Evolutionary conservation across 2,329 filamentous ascomycete genomes (phyloP), one percentile per base, ranked within the genome.

Genomic region (Juglanconis juglandina): DNA sequence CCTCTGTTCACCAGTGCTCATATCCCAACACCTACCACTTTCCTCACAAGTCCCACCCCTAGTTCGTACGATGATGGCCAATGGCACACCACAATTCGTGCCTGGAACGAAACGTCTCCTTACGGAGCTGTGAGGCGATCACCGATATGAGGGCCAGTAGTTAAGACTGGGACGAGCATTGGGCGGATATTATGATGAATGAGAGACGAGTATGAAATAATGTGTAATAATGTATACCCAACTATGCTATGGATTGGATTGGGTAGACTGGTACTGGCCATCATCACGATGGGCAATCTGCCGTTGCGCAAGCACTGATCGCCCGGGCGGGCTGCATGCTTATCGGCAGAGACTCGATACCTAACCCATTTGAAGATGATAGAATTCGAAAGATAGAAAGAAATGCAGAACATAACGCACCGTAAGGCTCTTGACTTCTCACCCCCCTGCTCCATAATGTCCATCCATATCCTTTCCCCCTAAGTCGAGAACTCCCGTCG

Each of bases 11-110:
- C 48, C 14, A 48, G 37, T 14, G 5, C 58, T 7, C 49, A 30
- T 37, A 6, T 33, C 33, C 60, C 53, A n/a, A 59, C 53, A 13
- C 56, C 49, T 4, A 56, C 59, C 10, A 64, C 62, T 5, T 54
- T 62, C 3, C 42, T 62, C 42, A 64, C 62, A 2, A 62, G 51
- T 11, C 39, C 41, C 34, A 60, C 37, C 14, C 24, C 24, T 24
- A 56, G 44, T 32, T 56, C 62, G 2, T 52, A 53, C 34, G 62
- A 64, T 34, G 53, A 60, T 14, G 62, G 62, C 32, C 59, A 59
- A 56, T 62, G 62, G 62, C 59, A 62, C 44, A 64, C 62, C 1
- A 59, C 59, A 4, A 62, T 60, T 14, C 62, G 56, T 6, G 59
- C 42, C 1, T 62, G 59, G 62, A 62, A 62, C 37, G 59, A 44